Evolutionary conservation across 352 stramenopile genomes (phyloP), one percentile per base, ranked within the genome.

Genomic region (Phytophthora ohioensis): DNA sequence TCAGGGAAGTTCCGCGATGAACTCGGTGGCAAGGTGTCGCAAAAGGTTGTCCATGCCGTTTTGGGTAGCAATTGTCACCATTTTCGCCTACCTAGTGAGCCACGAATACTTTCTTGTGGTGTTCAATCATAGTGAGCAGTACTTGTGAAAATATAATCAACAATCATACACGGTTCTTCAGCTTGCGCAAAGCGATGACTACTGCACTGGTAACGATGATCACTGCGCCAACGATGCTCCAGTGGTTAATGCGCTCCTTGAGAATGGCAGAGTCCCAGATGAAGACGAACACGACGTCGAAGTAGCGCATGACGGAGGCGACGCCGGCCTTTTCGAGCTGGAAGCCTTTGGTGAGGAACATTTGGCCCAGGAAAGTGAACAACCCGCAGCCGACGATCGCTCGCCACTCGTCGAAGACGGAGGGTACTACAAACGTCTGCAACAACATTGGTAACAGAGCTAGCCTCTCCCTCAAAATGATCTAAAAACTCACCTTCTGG

Each of bases 171-270:
- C 21, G 52, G 15, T 63, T 15, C 45, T 69, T 69, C 38, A 58
- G 31, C 36, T 80, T 79, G 42, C 55, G 75, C 30, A 80, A 9
- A 8, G 72, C 72, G 38, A 84, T 80, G n/a, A 76, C 59, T 11
- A 67, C 69, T 9, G 77, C 73, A 32, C 53, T 70, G 3, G 52
- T 34, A 36, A 73, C 51, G 45, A 81, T 84, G 45, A 81, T 75
- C 12, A 39, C 31, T 31, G 46, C 58, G 2, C 46, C 58, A 27
- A 58, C 58, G 15, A 66, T 34, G 38, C 46, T 56, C 63, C 69
- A 81, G 38, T 75, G 67, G 45, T 78, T 78, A 13, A 68, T 56
- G 2, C 48, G 63, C 7, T 68, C 66, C 6, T 73, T 70, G 41
- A 46, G 41, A 10, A 27, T 10, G 10, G 15, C 41, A 27, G 41